phyloP scores from a whole-genome alignment of 768 basidiomycete species.

The Termitomyces sp. region DNA sequence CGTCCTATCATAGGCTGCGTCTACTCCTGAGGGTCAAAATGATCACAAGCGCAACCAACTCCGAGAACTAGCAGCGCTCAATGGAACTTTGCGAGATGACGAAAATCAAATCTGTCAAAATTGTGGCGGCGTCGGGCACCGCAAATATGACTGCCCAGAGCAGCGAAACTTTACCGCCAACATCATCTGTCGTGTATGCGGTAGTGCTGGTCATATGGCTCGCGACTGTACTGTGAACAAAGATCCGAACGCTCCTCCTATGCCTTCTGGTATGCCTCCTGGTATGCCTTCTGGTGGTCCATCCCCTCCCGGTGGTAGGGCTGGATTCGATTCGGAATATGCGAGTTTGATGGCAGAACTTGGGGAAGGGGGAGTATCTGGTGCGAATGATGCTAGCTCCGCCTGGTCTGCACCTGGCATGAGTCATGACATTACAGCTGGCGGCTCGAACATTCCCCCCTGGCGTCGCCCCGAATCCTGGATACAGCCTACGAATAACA shows the following conservation, averaged over 20 bases:
- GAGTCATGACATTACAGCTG: conserved; percentile 65
- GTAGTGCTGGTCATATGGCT: conserved; percentile 98
- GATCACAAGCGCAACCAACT: conserved; percentile 99
- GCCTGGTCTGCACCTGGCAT: conserved; percentile 45
- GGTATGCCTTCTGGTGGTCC: conserved; percentile 34
- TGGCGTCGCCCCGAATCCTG: conserved; percentile 91
- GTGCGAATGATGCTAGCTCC: conserved; percentile 48
- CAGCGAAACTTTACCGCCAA: conserved; percentile 98
- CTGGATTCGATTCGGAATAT: conserved; percentile 96
- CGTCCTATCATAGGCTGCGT: conserved; percentile 72
- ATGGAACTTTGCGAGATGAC: conserved; percentile 98
- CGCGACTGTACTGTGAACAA: conserved; percentile 94
- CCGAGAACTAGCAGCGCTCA: conserved; percentile 93
- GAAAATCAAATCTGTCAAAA: conserved; percentile 99
- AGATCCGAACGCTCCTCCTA: conserved; percentile 70
- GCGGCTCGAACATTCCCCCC: conserved; percentile 79
- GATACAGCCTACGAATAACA: conserved; percentile 50
- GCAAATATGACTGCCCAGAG: conserved; percentile 99
- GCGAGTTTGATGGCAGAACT: conserved; percentile 97
- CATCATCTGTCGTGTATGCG: conserved; percentile 98
- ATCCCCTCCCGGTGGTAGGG: conserved; percentile 52
- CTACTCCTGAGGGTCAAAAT: conserved; percentile 98
- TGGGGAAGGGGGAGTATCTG: conserved; percentile 67
- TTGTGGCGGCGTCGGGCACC: conserved; percentile 88
- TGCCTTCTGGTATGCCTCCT: conserved; percentile 31